Conservation (phyloP, 345 rosid species). For the Syzygium jambos region DNA sequence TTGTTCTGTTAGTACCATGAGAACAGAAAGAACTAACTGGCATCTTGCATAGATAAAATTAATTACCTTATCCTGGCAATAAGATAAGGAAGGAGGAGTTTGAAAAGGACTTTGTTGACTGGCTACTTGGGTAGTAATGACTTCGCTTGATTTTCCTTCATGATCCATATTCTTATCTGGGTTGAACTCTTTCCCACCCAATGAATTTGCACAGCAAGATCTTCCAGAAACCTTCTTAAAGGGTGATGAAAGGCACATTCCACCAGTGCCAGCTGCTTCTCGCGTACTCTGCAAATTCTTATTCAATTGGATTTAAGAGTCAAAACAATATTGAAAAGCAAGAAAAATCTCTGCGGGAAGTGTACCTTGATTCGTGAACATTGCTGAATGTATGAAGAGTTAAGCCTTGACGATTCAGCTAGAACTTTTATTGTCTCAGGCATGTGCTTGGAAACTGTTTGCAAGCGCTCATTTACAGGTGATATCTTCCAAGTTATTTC, state of each 20-base stretch:
- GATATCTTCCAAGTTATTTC: conserved; percentile 93
- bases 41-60: background rate
- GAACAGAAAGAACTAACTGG: background rate
- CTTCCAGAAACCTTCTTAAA: conserved; percentile 25
- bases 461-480: conserved; percentile 80
- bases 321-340: background rate
- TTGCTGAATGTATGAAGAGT: conserved; percentile 33
- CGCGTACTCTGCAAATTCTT: conserved; percentile 7
- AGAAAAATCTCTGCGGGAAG: background rate
- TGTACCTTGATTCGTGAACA: conserved; percentile 55
- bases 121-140: conserved; percentile 6
- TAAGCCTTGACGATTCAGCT: conserved; percentile 39
- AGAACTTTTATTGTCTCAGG: conserved; percentile 41
- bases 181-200: conserved; percentile 34
- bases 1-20: background rate
- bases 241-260: conserved; percentile 40
- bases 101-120: conserved; percentile 72
- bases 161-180: conserved; percentile 23
- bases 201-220: conserved; percentile 22
- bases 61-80: conserved; percentile 50
- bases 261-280: conserved; percentile 28
- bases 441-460: conserved; percentile 50
- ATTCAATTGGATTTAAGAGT: background rate
- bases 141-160: conserved; percentile 8
- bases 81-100: conserved; percentile 84